Conservation (phyloP, 768 basidiomycete genomes). For the Pisolithus marmoratus region DNA sequence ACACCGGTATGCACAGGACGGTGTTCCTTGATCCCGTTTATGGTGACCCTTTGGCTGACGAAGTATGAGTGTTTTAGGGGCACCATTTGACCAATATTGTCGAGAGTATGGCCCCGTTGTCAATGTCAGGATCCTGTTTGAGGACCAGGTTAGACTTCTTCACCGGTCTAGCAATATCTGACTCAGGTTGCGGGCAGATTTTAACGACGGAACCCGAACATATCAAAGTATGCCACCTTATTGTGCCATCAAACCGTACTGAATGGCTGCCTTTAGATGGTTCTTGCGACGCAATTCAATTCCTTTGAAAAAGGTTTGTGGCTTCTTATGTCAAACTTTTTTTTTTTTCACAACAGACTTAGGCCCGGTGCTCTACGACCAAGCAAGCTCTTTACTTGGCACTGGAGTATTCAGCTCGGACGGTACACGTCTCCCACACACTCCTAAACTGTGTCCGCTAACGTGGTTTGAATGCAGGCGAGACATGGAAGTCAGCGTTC, state of each 20-base stretch:
- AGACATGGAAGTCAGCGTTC: conserved; percentile 50
- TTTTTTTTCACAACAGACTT: conserved; percentile 14
- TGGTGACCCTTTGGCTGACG: not conserved
- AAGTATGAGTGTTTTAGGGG: conserved; percentile 17
- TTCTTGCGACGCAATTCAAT: conserved; percentile 41
- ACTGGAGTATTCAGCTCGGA: conserved; percentile 58
- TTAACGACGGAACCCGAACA: conserved; percentile 45
- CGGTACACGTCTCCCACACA: conserved; percentile 23
- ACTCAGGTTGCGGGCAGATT: conserved; percentile 24
- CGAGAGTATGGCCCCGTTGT: conserved; percentile 27
- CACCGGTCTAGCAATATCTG: not conserved
- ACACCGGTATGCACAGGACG: conserved; percentile 20
- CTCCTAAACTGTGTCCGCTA: not conserved
- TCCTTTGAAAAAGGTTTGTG: conserved; percentile 36
- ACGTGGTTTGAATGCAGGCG: conserved; percentile 28
- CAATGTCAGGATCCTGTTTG: conserved; percentile 31
- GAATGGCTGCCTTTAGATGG: conserved; percentile 21
- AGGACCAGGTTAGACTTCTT: conserved; percentile 29
- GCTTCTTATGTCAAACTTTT: conserved; percentile 3
- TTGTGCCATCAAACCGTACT: not conserved
- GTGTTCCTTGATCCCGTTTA: not conserved
- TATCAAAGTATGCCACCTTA: conserved; percentile 29
- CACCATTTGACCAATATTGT: conserved; percentile 18
- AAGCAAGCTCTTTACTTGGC: conserved; percentile 37
- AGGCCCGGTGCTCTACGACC: conserved; percentile 12